Conservation (phyloP, 2,329 filamentous ascomycete species). For the Hypoxylon sp. region DNA sequence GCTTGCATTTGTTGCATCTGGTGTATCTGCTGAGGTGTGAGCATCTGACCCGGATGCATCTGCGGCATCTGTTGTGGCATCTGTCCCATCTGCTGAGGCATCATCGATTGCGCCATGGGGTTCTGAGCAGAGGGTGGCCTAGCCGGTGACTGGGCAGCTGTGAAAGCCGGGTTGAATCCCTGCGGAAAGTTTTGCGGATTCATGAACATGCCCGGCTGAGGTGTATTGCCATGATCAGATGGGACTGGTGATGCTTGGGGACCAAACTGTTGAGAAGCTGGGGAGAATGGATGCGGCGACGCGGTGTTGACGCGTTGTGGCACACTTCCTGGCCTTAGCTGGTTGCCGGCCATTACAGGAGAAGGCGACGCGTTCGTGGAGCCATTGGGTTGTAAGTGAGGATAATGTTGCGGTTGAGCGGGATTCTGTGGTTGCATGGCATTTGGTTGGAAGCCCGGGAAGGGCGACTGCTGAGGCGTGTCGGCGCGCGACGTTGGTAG, state of each 20-base stretch:
- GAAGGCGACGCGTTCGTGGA: conserved; percentile 91
- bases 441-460: conserved; percentile 77
- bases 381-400: conserved; percentile 85
- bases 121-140: conserved; percentile 70
- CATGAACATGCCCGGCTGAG: conserved; percentile 80
- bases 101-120: conserved; percentile 68
- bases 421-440: conserved; percentile 74
- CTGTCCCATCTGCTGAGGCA: conserved; percentile 64
- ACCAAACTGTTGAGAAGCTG: conserved; percentile 79
- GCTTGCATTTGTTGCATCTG: conserved; percentile 63
- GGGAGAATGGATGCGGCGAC: conserved; percentile 92
- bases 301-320: conserved; percentile 89
- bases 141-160: conserved; percentile 69
- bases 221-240: conserved; percentile 81
- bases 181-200: conserved; percentile 70
- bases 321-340: conserved; percentile 78
- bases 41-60: conserved; percentile 57
- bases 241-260: conserved; percentile 82
- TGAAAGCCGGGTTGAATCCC: conserved; percentile 72
- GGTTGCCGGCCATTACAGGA: conserved; percentile 85
- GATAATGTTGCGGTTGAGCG: conserved; percentile 78
- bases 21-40: conserved; percentile 60
- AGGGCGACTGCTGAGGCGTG: conserved; percentile 85
- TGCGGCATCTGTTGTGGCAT: conserved; percentile 58
- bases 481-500: conserved; percentile 89